Conservation (phyloP, 192 early-diverging fungal species). For the Chytriomyces confervae region DNA sequence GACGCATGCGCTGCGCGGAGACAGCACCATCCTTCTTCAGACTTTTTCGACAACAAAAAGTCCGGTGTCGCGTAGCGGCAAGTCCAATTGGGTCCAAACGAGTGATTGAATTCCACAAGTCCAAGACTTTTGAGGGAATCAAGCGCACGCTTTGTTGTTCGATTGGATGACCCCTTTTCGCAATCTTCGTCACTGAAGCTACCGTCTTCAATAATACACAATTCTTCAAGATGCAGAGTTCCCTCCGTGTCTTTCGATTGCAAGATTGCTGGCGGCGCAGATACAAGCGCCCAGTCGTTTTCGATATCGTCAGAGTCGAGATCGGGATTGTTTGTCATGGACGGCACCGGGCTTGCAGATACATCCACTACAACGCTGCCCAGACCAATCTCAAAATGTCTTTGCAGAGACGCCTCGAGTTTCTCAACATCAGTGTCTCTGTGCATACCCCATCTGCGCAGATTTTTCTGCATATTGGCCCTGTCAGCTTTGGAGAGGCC, state of each 20-base stretch:
- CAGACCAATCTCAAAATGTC: background rate
- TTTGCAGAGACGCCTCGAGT: background rate
- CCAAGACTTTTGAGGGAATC: too few species aligned
- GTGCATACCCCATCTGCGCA: constrained; percentile 3
- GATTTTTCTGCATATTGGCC: background rate
- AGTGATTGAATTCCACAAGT: too few species aligned
- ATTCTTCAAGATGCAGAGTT: too few species aligned
- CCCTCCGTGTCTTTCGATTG: too few species aligned
- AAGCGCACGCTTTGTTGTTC: too few species aligned
- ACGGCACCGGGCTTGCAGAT: background rate
- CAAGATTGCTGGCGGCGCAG: too few species aligned
- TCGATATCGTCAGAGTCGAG: too few species aligned
- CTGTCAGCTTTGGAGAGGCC: constrained; percentile 8
- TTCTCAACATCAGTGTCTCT: background rate
- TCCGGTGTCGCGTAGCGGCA: background rate
- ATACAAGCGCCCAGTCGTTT: too few species aligned
- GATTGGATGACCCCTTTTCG: too few species aligned
- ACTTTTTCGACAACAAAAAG: background rate
- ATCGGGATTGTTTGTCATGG: too few species aligned
- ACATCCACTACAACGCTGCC: background rate
- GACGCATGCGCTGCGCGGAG: background rate
- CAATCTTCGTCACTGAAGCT: too few species aligned
- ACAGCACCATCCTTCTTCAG: constrained; percentile 23
- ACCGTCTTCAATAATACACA: too few species aligned
- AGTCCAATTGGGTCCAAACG: background rate